These are phyloP conservation scores for Macrophomina pseudophaseolina DNA, from an alignment of 2,329 filamentous ascomycete genomes.

Conservation along the genomic window DNA sequence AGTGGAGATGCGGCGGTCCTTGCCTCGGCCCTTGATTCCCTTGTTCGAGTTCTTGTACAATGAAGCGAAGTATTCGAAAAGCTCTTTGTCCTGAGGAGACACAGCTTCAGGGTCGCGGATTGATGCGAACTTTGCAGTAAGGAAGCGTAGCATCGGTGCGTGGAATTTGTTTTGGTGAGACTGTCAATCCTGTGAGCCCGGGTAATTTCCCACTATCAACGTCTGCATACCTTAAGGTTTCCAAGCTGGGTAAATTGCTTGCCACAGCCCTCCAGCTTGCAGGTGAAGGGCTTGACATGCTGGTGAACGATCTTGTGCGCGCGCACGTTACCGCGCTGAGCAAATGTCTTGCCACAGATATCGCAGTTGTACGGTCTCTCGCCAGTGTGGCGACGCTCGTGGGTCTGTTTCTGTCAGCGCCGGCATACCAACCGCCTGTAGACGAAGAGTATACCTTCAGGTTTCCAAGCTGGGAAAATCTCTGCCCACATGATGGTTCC, in stretches of 20 bases:
- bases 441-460: constrained; percentile 68
- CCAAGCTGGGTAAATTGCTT: constrained; percentile 90
- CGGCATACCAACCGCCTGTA: not conserved
- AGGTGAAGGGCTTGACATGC: constrained; percentile 77
- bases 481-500: constrained; percentile 73
- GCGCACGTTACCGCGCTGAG: constrained; percentile 83
- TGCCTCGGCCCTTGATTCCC: constrained; percentile 94
- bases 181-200: constrained; percentile 46
- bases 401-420: constrained; percentile 63
- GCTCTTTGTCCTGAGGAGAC: constrained; percentile 71
- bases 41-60: constrained; percentile 99
- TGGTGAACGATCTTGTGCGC: constrained; percentile 83
- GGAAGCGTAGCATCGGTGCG: constrained; percentile 68
- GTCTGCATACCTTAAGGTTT: constrained; percentile 76
- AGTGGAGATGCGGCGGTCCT: constrained; percentile 70
- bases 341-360: constrained; percentile 80
- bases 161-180: constrained; percentile 97
- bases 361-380: constrained; percentile 84
- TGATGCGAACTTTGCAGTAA: constrained; percentile 73
- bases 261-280: constrained; percentile 79
- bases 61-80: constrained; percentile 82
- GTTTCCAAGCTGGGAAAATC: constrained; percentile 90
- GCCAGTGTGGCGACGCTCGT: constrained; percentile 84
- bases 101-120: constrained; percentile 67
- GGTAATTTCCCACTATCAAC: constrained; percentile 23